Conservation (phyloP, 140 eudicot species). For the Bidens hawaiensis region DNA sequence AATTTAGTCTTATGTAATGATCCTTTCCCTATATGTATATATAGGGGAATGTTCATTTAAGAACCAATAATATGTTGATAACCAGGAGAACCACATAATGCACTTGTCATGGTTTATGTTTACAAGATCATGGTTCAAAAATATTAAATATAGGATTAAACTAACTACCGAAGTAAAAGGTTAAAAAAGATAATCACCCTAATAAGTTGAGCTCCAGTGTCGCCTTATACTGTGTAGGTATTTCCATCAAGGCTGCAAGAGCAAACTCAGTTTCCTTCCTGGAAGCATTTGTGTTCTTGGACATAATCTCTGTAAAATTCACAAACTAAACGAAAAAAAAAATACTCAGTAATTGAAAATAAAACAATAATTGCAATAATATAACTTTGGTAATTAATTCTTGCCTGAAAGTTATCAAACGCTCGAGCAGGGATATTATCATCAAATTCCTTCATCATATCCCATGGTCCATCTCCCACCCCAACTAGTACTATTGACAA, state of each 20-base stretch:
- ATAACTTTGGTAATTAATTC: slow-evolving; percentile 14
- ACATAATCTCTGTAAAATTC: slow-evolving; percentile 91
- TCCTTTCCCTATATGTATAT: too few species aligned
- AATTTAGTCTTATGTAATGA: too few species aligned
- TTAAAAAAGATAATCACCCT: slow-evolving; percentile 41
- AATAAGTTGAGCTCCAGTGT: slow-evolving; percentile 81
- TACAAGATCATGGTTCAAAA: not conserved
- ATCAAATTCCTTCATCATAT: slow-evolving; percentile 96
- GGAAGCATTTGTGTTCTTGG: slow-evolving; percentile 54
- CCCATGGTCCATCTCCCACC: slow-evolving; percentile 99
- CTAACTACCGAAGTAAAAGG: not conserved
- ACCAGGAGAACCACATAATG: too few species aligned
- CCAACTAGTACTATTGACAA: slow-evolving; percentile 88
- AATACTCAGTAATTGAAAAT: slow-evolving; percentile 6
- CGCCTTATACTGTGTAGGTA: slow-evolving; percentile 93
- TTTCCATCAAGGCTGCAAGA: slow-evolving; percentile 88
- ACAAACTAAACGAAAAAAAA: slow-evolving; percentile 55
- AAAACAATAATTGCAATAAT: not conserved
- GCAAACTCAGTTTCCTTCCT: slow-evolving; percentile 91
- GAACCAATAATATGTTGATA: too few species aligned
- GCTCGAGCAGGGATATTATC: slow-evolving; percentile 97
- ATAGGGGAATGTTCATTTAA: too few species aligned
- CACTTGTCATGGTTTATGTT: not conserved
- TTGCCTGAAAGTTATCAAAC: slow-evolving; percentile 86
- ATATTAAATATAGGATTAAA: not conserved